Base-by-base conservation (phyloP, 164 flowering plant species). In the Kingdonia uniflora region DNA sequence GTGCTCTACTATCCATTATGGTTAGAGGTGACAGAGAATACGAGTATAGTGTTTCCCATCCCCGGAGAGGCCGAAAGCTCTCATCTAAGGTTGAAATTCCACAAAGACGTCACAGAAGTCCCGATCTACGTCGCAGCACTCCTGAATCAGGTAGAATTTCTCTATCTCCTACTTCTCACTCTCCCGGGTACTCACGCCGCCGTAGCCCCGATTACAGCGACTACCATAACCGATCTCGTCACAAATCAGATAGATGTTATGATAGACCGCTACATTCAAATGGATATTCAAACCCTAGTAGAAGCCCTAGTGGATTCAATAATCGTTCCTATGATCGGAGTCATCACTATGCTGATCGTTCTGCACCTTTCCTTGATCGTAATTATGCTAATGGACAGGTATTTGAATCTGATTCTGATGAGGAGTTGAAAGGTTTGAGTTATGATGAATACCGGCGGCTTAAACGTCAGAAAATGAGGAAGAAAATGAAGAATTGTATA, bases 381-480 rank as follows among this genome's bases (percentile, higher is more conserved):
- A 43, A 43, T 43, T 6, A 16, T 43, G 10, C 17, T 19, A 65
- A 67, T 35, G 77, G 75, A 20, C 42, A 62, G 37, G 48, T 17
- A 2, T 42, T 66, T 37, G 79, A 68, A 2, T 69, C 71, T 14
- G 99, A 87, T 6, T 80, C 90, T 0, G 97, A 89, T 35, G 99
- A 89, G 72, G 99, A 94, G 53, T 60, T 89, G 75, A 81, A 73
- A 60, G 96, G 96, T 13, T 52, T 81, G 76, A 67, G 52, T 54
- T 77, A 41, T 39, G 85, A 76, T 47, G 99, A 94, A 77, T 74
- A 73, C 54, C 63, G 99, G 49, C 58, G 95, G 80, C 61, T 77
- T 14, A 94, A 94, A 67, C 72, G 96, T 52, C 92, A 78, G 78
- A 84, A 85, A 70, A 25, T 85, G 76, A 73, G 99, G 62, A 81